A percentile compares a stretch with the other conserved stretches of the same genome.
Conservation (phyloP, 2,329 filamentous ascomycete species). For the Epicoccum sorghinum region DNA sequence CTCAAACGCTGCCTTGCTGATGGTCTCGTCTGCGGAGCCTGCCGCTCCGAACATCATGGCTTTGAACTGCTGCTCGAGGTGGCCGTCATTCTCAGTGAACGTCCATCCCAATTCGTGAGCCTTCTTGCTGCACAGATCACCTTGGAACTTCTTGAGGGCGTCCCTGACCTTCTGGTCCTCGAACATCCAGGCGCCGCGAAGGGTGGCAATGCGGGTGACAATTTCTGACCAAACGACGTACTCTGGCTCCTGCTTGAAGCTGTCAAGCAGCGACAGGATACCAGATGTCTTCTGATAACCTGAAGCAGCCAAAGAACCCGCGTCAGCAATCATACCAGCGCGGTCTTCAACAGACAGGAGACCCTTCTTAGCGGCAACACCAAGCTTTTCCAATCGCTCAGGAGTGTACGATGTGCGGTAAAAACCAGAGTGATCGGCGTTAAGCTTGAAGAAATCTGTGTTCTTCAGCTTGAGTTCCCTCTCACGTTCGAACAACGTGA, state of each 20-base stretch:
- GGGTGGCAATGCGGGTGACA: slow-evolving; percentile 74
- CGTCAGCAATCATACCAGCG: slow-evolving; percentile 89
- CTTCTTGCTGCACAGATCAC: slow-evolving; percentile 76
- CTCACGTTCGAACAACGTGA: slow-evolving; percentile 76
- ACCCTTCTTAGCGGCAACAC: slow-evolving; percentile 80
- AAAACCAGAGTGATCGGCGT: slow-evolving; percentile 90
- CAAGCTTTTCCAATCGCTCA: slow-evolving; percentile 84
- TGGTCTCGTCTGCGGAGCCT: slow-evolving; percentile 76
- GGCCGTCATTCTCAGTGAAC: slow-evolving; percentile 83
- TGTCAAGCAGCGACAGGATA: slow-evolving; percentile 81
- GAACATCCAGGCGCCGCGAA: slow-evolving; percentile 87
- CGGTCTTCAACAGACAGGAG: slow-evolving; percentile 87
- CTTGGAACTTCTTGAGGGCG: slow-evolving; percentile 82
- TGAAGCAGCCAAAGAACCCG: slow-evolving; percentile 84
- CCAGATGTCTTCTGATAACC: slow-evolving; percentile 95
- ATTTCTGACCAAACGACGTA: slow-evolving; percentile 98
- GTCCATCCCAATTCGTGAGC: slow-evolving; percentile 88
- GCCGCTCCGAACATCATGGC: slow-evolving; percentile 85
- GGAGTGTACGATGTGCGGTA: slow-evolving; percentile 90
- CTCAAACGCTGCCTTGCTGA: slow-evolving; percentile 81
- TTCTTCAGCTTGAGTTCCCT: slow-evolving; percentile 76
- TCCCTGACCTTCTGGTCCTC: slow-evolving; percentile 76
- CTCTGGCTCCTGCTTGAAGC: slow-evolving; percentile 79
- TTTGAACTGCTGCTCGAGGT: slow-evolving; percentile 95
- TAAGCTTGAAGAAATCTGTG: slow-evolving; percentile 93